Conservation (phyloP, 257 asterid species). For the Lithospermum erythrorhizon region DNA sequence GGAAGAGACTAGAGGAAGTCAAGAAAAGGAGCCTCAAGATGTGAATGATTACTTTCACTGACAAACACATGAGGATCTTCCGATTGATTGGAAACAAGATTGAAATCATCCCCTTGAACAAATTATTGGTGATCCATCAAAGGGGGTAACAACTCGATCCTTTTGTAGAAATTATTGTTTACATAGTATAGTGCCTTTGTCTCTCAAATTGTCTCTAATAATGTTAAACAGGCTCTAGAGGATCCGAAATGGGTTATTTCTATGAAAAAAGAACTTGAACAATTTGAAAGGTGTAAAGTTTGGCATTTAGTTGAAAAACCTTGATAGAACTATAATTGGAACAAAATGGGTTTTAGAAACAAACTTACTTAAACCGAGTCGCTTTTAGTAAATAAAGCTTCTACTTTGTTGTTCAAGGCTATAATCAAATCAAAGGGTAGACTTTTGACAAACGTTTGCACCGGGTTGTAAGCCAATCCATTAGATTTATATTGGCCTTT, state of each 20-base stretch:
- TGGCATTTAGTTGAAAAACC: not conserved
- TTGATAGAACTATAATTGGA: not conserved
- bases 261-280: not conserved
- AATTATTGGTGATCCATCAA: too few relatives aligned
- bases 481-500: not conserved
- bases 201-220: not conserved
- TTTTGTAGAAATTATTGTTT: not conserved
- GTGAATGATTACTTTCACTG: not conserved
- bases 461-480: not conserved
- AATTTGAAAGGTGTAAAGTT: not conserved
- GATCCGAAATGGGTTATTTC: not conserved
- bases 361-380: too few relatives aligned
- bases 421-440: not conserved
- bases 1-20: too few relatives aligned
- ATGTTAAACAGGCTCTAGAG: not conserved
- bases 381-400: too few relatives aligned
- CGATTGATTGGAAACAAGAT: not conserved
- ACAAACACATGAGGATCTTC: not conserved
- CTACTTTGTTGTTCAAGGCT: not conserved
- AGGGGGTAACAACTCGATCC: too few relatives aligned
- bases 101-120: not conserved
- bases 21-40: not conserved
- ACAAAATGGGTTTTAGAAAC: not conserved
- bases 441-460: not conserved
- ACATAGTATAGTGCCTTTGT: not conserved